Base-by-base conservation (phyloP, 352 stramenopile species). In the Globisporangium recalcitrans region DNA sequence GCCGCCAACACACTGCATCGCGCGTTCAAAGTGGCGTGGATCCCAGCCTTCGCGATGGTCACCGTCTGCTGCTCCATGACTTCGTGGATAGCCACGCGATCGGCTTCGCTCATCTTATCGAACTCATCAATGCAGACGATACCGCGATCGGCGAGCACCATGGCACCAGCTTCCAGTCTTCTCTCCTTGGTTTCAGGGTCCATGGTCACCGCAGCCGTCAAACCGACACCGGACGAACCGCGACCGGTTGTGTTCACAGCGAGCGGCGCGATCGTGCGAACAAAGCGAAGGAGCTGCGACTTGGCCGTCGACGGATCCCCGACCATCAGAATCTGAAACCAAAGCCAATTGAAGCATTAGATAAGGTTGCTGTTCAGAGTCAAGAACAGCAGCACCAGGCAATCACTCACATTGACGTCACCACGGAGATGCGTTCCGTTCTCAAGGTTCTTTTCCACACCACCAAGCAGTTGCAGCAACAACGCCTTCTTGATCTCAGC, bases 1-100 rank as follows among this genome's bases (percentile, higher is more conserved):
- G 98, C 98, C 0, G 98, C 98, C 9, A 99, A 69, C 7, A 99
- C 97, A 65, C 91, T 98, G 77, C 97, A 99, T 44, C 98, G 85
- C 2, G 98, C 98, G 73, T 99, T 99, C 29, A 99, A 72, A 51
- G 92, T 98, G 2, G 97, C 97, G 76, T 99, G 97, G 68, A 99
- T 99, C 19, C 98, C 98, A 4, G 97, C 98, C 81, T 99, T 99
- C 42, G 97, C 96, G 77, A 99, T 99, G 3, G 97, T 99, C 4
- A 99, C 97, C 1, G 98, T 99, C 70, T 99, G 98, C 72, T 99
- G 98, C 76, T 99, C 98, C 98, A 99, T 99, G 52, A 93, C 85
- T 91, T 99, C 98, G 85, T 99, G 98, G 68, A 99, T 99, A 4
- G 98, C 97, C 21, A 99, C 98, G 44, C 97, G 93, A 91, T 99